Evolutionary conservation across 345 rosid genomes (phyloP).

Genomic region (Ceriops decandra): DNA sequence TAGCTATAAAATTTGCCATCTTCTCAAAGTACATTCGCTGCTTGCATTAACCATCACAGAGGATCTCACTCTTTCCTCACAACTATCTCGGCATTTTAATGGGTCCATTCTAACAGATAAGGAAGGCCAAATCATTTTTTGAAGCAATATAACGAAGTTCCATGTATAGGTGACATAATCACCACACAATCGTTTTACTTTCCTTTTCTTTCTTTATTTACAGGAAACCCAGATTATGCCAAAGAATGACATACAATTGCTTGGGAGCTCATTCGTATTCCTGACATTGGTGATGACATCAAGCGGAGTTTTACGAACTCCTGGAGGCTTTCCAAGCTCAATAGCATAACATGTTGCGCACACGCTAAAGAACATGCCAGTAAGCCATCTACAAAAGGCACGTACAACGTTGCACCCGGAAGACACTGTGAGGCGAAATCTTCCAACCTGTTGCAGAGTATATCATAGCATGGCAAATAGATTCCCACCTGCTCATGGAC

Average conservation of each 20-base stretch:
- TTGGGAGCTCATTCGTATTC: conserved; percentile 40
- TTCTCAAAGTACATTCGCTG: no score
- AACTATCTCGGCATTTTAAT: no score
- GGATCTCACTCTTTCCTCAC: no score
- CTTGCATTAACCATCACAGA: no score
- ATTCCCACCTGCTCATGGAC: conserved; percentile 69
- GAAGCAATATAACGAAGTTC: not conserved
- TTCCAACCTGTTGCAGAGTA: conserved; percentile 76
- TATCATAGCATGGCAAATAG: conserved; percentile 84
- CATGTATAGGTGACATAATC: not conserved
- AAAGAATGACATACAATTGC: conserved; percentile 48
- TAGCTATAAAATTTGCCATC: no score
- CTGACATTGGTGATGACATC: conserved; percentile 34
- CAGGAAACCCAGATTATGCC: not conserved
- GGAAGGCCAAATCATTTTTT: not conserved
- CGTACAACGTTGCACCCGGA: conserved; percentile 51
- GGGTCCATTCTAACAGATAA: not conserved
- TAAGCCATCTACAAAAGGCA: conserved; percentile 72
- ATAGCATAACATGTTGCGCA: not conserved
- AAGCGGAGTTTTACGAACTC: conserved; percentile 64
- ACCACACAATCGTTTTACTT: no score
- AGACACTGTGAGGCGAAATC: conserved; percentile 40
- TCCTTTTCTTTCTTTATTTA: no score
- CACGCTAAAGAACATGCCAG: conserved; percentile 25
- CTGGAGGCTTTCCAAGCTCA: conserved; percentile 58